Conservation (phyloP, 2,329 filamentous ascomycete genomes). For the Plectosphaerella plurivora region DNA sequence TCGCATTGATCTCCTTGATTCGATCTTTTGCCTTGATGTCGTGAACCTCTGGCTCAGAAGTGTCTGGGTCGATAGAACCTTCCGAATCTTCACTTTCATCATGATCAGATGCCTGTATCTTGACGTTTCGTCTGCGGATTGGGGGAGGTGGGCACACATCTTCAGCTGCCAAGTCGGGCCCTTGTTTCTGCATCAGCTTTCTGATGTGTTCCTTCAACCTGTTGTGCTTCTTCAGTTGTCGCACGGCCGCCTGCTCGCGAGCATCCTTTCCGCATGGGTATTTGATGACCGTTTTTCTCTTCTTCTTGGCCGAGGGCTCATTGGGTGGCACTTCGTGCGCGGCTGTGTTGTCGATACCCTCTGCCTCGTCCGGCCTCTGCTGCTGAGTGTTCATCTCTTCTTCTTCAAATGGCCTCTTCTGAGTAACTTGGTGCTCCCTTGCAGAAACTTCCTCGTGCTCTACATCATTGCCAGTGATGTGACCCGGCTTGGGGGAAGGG, state of each 20-base stretch:
- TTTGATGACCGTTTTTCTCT: no score
- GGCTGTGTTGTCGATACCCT: no score
- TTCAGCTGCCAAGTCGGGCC: neutral
- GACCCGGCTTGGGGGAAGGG: no score
- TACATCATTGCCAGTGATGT: no score
- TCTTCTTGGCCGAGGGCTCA: no score
- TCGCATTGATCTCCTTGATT: neutral
- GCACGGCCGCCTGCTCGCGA: neutral
- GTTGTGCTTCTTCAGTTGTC: neutral
- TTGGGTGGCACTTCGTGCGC: no score
- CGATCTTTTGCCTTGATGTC: neutral
- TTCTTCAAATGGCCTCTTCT: no score
- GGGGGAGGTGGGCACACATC: neutral
- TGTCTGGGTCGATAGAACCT: neutral
- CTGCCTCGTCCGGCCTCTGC: no score
- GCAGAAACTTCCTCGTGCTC: no score
- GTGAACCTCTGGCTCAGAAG: neutral
- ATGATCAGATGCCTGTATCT: neutral
- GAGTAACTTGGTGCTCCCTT: no score
- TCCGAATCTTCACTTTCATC: neutral
- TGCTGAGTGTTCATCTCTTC: no score
- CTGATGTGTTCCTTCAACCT: neutral
- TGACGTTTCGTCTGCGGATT: neutral
- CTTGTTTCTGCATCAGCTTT: neutral
- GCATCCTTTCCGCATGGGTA: neutral